These are phyloP conservation scores for Geotrichum phurueaensis DNA, from an alignment of 1,139 yeast genomes.

Conservation along the genomic window DNA sequence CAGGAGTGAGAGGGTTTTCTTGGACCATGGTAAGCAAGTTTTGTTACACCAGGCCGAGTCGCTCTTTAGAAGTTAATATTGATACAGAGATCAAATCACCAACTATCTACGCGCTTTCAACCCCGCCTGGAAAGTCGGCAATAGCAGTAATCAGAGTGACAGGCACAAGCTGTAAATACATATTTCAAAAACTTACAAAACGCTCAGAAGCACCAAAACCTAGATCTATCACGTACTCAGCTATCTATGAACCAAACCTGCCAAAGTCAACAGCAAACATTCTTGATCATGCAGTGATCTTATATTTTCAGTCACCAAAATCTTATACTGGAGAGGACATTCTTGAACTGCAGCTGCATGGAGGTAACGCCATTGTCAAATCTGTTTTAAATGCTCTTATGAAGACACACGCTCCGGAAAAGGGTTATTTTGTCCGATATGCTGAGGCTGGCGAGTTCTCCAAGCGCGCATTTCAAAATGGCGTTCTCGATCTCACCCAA, in stretches of 20 bases:
- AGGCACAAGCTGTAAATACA: conserved; percentile 54
- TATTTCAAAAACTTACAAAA: conserved; percentile 46
- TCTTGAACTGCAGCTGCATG: conserved; percentile 84
- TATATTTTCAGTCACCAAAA: conserved; percentile 67
- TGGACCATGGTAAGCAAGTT: neutral
- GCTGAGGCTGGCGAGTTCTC: conserved; percentile 96
- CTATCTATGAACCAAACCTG: conserved; percentile 23
- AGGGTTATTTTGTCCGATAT: conserved; percentile 48
- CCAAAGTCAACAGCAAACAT: conserved; percentile 36
- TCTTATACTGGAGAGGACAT: conserved; percentile 92
- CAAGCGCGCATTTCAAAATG: conserved; percentile 69
- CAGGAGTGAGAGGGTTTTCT: neutral
- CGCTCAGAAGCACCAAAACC: conserved; percentile 40
- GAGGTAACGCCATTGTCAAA: conserved; percentile 79
- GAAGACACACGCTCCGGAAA: conserved; percentile 22
- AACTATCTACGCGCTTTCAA: conserved; percentile 86
- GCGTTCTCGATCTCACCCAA: conserved; percentile 66
- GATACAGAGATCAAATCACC: conserved; percentile 33
- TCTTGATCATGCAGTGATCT: conserved; percentile 70
- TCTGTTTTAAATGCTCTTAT: conserved; percentile 52
- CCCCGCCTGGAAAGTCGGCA: conserved; percentile 76
- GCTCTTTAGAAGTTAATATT: neutral
- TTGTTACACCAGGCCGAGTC: neutral
- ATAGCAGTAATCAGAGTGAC: conserved; percentile 80
- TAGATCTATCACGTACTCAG: conserved; percentile 51